Evolutionary conservation across 2,329 filamentous ascomycete species (phyloP), one percentile per base, ranked within the genome.

Genomic region (Calonectria crousiana): DNA sequence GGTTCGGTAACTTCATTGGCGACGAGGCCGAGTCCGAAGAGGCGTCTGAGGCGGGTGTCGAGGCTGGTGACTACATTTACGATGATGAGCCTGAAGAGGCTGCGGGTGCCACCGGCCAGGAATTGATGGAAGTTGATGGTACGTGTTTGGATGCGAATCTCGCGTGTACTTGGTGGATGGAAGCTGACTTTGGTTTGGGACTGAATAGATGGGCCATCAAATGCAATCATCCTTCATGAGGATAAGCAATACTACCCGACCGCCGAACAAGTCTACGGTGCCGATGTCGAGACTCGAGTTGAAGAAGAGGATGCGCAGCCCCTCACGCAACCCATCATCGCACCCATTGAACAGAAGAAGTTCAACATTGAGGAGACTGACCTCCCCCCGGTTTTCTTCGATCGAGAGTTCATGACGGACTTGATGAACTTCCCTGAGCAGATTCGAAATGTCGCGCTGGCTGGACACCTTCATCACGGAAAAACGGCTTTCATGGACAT

Each of bases 171-270:
- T 23, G 62, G 28, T 34, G 26, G 20, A 20, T 68, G 30, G 9
- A 23, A 30, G 16, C 53, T 66, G 71, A 75, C 69, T 70, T 83
- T 85, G 72, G 85, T 74, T 72, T 74, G 62, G 51, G 52, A 67
- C 49, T 64, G 28, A 71, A 75, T 77, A 91, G 92, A 95, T 84
- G 95, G 94, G 18, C 95, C 96, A 4, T 98, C 96, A 6, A 99
- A 98, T 84, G 96, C 97, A 67, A 95, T 99, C n/a, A 91, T 99
- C 72, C 91, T 99, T 58, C 97, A 99, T 86, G 97, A 99, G 89
- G 97, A 99, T 87, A 99, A 99, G 85, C 97, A 98, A 84, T 99
- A 99, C 86, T 99, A 99, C 83, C 97, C 97, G 36, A 98, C 96
- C n/a, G 97, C 97, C 71, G 93, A 96, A 83, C 97, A 99, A 85